Conservation (phyloP, 306 rosid genomes). For the Echinosophora koreensis region DNA sequence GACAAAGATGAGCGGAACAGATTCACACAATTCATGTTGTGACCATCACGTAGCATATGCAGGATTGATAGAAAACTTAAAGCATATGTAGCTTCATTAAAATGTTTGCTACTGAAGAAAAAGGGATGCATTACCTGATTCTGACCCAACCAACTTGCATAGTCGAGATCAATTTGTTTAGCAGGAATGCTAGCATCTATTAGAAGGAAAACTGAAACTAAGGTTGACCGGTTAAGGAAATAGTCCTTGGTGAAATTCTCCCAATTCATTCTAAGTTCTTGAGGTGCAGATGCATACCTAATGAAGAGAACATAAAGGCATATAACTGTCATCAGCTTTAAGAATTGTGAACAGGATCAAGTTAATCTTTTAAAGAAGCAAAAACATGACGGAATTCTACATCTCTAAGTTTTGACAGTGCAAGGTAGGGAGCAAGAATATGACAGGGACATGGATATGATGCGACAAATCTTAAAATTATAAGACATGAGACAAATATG, state of each 20-base stretch:
- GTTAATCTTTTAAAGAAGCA: slow-evolving; percentile 16
- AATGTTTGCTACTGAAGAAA: slow-evolving; percentile 3
- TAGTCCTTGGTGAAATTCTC: slow-evolving; percentile 88
- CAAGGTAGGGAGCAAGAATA: too few species aligned
- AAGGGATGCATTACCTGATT: slow-evolving; percentile 71
- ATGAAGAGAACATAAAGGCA: slow-evolving; percentile 29
- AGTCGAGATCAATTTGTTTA: slow-evolving; percentile 84
- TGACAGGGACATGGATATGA: too few species aligned
- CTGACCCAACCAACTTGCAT: slow-evolving; percentile 96
- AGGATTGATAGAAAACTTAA: slow-evolving; percentile 9
- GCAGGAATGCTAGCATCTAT: slow-evolving; percentile 98
- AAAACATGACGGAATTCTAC: slow-evolving; percentile 24
- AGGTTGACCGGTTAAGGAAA: slow-evolving; percentile 79
- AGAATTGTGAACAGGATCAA: slow-evolving; percentile 30
- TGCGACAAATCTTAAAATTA: too few species aligned
- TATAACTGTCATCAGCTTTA: slow-evolving; percentile 12
- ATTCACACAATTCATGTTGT: background rate
- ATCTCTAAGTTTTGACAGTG: background rate
- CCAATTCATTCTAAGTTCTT: slow-evolving; percentile 90
- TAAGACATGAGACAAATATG: too few species aligned
- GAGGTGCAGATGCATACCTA: slow-evolving; percentile 98
- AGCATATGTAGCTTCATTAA: background rate
- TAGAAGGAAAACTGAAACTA: slow-evolving; percentile 97
- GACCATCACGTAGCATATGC: slow-evolving; percentile 29
- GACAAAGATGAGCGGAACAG: slow-evolving; percentile 11